A percentile compares a stretch with the other conserved stretches of the same genome.
phyloP scores from a whole-genome alignment of 345 rosid species.

The Adansonia digitata region DNA sequence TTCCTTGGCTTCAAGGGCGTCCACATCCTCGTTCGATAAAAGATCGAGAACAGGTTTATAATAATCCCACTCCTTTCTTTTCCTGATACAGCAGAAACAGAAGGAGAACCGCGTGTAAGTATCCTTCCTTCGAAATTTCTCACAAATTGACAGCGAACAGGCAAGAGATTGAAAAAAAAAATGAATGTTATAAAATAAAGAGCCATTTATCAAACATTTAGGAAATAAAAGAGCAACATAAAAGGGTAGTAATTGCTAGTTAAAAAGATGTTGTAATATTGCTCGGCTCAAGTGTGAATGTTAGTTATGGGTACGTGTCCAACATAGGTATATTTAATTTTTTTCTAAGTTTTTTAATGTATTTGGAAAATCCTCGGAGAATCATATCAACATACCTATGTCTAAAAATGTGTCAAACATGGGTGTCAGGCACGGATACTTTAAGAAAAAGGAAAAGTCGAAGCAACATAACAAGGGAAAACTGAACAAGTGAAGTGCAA shows the following conservation, averaged over 20 bases:
- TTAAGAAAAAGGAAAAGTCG: no score
- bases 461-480: background rate
- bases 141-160: background rate
- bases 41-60: constrained; percentile 60
- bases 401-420: no score
- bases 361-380: no score
- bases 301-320: no score
- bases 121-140: background rate
- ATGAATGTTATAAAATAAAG: background rate
- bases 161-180: background rate
- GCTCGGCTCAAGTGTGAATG: no score
- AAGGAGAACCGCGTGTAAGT: background rate
- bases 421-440: no score
- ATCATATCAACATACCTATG: no score
- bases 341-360: no score
- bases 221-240: background rate
- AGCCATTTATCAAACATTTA: background rate
- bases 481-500: background rate
- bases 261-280: background rate
- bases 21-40: constrained; percentile 74
- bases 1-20: constrained; percentile 84
- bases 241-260: background rate
- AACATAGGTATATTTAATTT: no score
- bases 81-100: constrained; percentile 42
- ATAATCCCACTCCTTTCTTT: constrained; percentile 88